Evolutionary conservation across 2,329 filamentous ascomycete genomes (phyloP).

Genomic region (Penicillium thymicola): DNA sequence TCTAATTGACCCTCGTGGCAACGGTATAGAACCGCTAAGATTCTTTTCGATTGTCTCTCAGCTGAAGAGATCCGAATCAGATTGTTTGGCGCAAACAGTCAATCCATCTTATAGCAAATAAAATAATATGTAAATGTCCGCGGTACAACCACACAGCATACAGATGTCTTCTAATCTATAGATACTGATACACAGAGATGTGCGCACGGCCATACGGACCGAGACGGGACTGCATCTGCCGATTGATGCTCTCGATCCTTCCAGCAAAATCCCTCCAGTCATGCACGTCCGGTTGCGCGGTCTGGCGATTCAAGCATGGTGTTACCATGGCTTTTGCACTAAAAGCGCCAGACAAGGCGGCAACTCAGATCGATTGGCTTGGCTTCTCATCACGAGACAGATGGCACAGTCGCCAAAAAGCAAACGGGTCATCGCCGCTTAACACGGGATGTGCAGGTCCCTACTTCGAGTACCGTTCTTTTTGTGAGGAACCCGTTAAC

Average conservation of each 20-base stretch:
- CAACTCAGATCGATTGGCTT: conserved; percentile 14
- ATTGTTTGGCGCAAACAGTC: background rate
- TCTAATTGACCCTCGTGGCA: conserved; percentile 4
- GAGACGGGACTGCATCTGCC: conserved; percentile 20
- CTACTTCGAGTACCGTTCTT: conserved; percentile 2
- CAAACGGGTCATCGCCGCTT: conserved; percentile 15
- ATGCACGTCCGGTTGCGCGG: conserved; percentile 22
- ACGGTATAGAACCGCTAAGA: background rate
- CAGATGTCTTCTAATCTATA: background rate
- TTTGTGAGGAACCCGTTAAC: background rate
- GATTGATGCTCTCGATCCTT: conserved; percentile 12
- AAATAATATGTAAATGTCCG: background rate
- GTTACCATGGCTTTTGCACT: conserved; percentile 21
- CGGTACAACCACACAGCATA: background rate
- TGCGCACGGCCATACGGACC: conserved; percentile 20
- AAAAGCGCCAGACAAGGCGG: conserved; percentile 2
- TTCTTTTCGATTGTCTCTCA: background rate
- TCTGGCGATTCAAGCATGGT: conserved; percentile 16
- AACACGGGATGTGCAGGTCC: conserved; percentile 3
- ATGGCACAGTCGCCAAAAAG: conserved; percentile 2
- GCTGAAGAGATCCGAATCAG: background rate
- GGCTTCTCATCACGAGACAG: conserved; percentile 19
- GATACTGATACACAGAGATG: conserved; percentile 11
- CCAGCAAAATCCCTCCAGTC: conserved; percentile 14
- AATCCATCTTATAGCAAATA: background rate